These are phyloP conservation scores for Oxalis stricta DNA, from an alignment of 441 rosid species.

Conservation along the genomic window DNA sequence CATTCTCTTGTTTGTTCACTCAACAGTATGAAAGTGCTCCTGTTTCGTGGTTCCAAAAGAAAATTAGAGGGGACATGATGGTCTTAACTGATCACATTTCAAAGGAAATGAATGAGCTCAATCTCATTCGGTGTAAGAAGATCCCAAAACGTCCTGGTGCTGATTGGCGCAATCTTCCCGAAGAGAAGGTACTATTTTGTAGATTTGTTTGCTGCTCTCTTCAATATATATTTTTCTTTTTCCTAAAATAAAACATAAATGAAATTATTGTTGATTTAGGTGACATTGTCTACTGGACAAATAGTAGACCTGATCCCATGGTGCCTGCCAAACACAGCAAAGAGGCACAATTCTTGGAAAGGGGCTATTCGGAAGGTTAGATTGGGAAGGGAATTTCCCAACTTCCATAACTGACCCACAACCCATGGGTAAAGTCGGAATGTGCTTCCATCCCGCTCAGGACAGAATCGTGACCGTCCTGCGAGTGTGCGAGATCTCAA, in stretches of 20 bases:
- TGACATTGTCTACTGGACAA: conserved; percentile 37
- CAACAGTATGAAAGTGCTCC: conserved; percentile 51
- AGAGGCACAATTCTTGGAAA: conserved; percentile 27
- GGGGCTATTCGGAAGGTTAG: conserved; percentile 27
- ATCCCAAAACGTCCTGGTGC: conserved; percentile 28
- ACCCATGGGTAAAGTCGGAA: conserved; percentile 27
- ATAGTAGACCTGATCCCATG: conserved; percentile 21
- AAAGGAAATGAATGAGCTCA: conserved; percentile 31
- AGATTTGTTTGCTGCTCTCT: neutral
- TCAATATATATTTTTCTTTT: neutral
- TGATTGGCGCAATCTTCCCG: conserved; percentile 38
- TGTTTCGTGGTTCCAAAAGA: conserved; percentile 59
- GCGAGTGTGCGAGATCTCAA: conserved; percentile 27
- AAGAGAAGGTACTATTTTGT: conserved; percentile 41
- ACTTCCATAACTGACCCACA: conserved; percentile 28
- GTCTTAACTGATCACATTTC: conserved; percentile 35
- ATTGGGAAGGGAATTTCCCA: conserved; percentile 26
- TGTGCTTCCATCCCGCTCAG: conserved; percentile 30
- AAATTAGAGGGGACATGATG: conserved; percentile 35
- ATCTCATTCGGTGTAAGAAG: conserved; percentile 23
- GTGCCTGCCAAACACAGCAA: conserved; percentile 26
- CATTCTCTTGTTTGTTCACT: conserved; percentile 7
- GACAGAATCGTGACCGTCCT: conserved; percentile 24
- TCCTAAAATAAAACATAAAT: neutral
- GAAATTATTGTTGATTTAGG: too few species aligned